Base-by-base conservation (phyloP, 2,329 filamentous ascomycete species). In the Penicillium sp. region DNA sequence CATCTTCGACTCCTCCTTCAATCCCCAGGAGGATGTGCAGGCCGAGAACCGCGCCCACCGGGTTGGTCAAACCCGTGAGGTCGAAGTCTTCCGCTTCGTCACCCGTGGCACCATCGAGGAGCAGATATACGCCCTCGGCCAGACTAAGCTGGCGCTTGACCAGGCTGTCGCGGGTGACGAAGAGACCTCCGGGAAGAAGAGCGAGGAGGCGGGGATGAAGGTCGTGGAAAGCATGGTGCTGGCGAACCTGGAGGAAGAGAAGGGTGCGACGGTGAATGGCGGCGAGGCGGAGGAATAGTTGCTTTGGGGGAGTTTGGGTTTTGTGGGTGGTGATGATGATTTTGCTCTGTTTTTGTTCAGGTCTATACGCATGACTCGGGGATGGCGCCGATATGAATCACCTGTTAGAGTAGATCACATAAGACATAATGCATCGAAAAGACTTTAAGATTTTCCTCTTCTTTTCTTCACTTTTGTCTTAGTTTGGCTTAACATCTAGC, bases 11-110 rank as follows among this genome's bases (percentile, higher is more conserved):
- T 86, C 87, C 54, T 88, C 85, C n/a, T 95, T 96, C 72, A 98
- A 98, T 59, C 93, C 93, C 0, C 93, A 98, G 65, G 91, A 97
- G 58, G 93, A 98, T 64, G 84, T 95, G n/a, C 93, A 98, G 67
- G 93, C 93, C 0, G 93, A 97, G 74, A 97, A 98, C 67, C 84
- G 93, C 14, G 93, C 93, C 0, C 93, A 98, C 70, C 85, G 93
- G 11, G 87, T 98, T 7, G 93, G 93, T 0, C 93, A 98, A 73
- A 90, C 81, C 24, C 77, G 87, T 13, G 86, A 91, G 28, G 93
- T 98, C 1, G 91, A 98, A 65, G 86, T 98, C 32, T 82, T 95
- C 32, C 78, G 89, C 24, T 77, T 98, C 1, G 85, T 98, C 44
- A 87, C 87, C 0, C 79, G 77, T 46, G 80, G 78, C 46, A 95